A percentile compares a stretch with the other conserved stretches of the same genome.
Conservation (phyloP, 2,329 filamentous ascomycete genomes). For the Thelonectria blattea region DNA sequence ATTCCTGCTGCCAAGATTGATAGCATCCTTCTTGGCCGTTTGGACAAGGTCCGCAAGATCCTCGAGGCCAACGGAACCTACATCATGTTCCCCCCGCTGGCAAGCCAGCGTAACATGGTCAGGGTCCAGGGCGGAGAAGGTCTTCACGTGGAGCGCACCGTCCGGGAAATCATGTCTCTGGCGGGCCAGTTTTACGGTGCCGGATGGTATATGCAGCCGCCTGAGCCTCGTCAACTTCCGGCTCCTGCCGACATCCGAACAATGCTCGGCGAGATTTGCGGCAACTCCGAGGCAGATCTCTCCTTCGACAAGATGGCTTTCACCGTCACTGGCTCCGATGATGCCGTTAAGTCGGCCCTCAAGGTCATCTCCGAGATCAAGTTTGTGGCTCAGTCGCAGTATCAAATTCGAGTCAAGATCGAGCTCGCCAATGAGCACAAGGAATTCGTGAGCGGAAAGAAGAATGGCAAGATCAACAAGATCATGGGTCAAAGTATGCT, state of each 20-base stretch:
- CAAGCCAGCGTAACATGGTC: slow-evolving; percentile 82
- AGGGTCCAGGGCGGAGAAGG: slow-evolving; percentile 93
- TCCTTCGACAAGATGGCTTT: slow-evolving; percentile 95
- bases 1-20: slow-evolving; percentile 94
- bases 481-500: slow-evolving; percentile 93
- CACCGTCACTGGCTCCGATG: slow-evolving; percentile 92
- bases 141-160: slow-evolving; percentile 90
- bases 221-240: slow-evolving; percentile 68
- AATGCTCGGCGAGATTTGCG: slow-evolving; percentile 96
- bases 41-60: slow-evolving; percentile 97
- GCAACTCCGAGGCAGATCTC: slow-evolving; percentile 93
- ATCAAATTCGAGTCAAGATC: slow-evolving; percentile 96
- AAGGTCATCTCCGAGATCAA: slow-evolving; percentile 90
- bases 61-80: slow-evolving; percentile 96
- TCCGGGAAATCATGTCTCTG: slow-evolving; percentile 93
- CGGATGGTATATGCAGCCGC: slow-evolving; percentile 90
- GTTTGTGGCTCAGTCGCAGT: slow-evolving; percentile 84
- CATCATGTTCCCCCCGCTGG: slow-evolving; percentile 88
- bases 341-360: slow-evolving; percentile 94
- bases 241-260: slow-evolving; percentile 76
- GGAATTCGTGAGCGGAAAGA: slow-evolving; percentile 98
- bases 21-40: slow-evolving; percentile 84
- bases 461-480: slow-evolving; percentile 99
- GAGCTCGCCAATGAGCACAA: slow-evolving; percentile 99
- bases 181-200: slow-evolving; percentile 98